phyloP scores from a whole-genome alignment of 2,329 filamentous ascomycete genomes.

The Trichoderma sp. region DNA sequence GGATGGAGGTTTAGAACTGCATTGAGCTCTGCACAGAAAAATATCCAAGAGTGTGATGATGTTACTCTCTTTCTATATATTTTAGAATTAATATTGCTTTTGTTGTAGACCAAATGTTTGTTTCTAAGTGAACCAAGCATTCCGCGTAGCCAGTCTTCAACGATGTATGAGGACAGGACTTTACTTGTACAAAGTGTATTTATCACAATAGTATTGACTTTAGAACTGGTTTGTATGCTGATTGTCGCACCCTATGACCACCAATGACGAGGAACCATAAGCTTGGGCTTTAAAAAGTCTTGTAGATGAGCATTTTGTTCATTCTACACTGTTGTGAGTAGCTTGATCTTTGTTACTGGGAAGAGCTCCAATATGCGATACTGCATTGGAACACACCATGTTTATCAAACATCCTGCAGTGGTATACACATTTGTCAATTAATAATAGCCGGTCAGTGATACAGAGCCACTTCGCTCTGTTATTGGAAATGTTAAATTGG shows the following conservation, averaged over 20 bases:
- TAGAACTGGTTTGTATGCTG: no score
- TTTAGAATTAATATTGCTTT: neutral
- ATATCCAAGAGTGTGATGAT: neutral
- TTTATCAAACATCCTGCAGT: no score
- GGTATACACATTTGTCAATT: no score
- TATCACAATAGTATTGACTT: no score
- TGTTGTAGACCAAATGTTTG: neutral
- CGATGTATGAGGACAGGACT: no score
- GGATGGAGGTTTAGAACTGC: neutral
- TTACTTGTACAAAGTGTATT: no score
- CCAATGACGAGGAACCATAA: no score
- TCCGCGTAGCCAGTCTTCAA: no score
- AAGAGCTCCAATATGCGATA: neutral
- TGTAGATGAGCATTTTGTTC: neutral
- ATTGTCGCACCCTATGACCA: no score
- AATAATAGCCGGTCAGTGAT: no score
- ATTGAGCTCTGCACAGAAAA: neutral
- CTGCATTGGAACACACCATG: neutral
- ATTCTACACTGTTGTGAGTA: neutral
- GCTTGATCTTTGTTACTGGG: neutral
- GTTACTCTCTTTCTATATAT: neutral
- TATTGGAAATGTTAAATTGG: no score
- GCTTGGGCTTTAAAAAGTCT: neutral
- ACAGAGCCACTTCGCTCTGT: no score
- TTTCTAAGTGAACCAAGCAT: neutral